Base-by-base conservation (phyloP, 2,329 filamentous ascomycete genomes). In the Colletotrichum trifolii region DNA sequence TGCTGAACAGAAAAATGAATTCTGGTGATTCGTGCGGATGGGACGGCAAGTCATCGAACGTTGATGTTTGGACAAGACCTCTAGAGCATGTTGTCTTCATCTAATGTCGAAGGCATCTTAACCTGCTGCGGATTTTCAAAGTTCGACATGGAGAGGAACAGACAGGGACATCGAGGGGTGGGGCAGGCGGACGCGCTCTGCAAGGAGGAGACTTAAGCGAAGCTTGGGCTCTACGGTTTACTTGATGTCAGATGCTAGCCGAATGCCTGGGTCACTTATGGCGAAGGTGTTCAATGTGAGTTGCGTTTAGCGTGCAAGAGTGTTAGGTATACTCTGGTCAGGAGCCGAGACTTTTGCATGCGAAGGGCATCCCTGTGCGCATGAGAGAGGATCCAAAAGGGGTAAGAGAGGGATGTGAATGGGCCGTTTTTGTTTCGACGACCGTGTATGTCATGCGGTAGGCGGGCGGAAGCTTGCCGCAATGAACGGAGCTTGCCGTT, bases 391-490 rank as follows among this genome's bases (percentile, higher is more conserved):
- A 9, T 15, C 36, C 17, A 38, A 34, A n/a, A 55, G 57, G 34
- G 33, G 39, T 17, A 34, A n/a, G 50, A 50, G 34, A 17, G 39
- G 43, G 39, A 65, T 33, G 46, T 61, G 38, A 43, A 46, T 55
- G 50, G 25, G 45, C 25, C 54, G 57, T 61, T 65, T 25, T 4
- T 48, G 62, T 65, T 65, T 65, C 50, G 62, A 61, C 57, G 49
- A 55, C 57, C 62, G 46, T 52, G 50, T 43, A 39, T 17, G 34
- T 61, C 25, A 65, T 62, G 62, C 60, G 48, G 42, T 46, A n/a
- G 25, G 54, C 36, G 25, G 13, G 42, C 49, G 49, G 55, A 54
- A 34, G 56, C 49, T 34, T 25, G 25, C 25, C 25, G 25, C 25
- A 25, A 5, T 25, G 25, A 25, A 25, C 25, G 25, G 25, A 25